These are phyloP conservation scores for Calocybe gangraenosa DNA, from an alignment of 768 basidiomycete species.

Conservation along the genomic window DNA sequence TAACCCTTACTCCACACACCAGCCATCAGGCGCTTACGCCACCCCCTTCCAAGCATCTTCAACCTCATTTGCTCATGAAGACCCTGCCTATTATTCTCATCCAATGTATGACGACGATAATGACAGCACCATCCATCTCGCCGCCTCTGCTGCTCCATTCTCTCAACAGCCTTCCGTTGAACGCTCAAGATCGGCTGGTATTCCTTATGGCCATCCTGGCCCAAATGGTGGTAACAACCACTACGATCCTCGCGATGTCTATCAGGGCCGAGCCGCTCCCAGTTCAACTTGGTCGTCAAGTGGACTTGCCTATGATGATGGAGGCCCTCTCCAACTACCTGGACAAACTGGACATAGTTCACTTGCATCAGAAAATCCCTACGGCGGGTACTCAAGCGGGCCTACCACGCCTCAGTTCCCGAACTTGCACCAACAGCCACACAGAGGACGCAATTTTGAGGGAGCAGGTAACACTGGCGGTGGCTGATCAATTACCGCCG, in stretches of 20 bases:
- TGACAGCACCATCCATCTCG: conserved; percentile 58
- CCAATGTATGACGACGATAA: conserved; percentile 62
- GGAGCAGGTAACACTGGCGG: conserved; percentile 23
- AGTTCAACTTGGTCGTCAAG: conserved; percentile 18
- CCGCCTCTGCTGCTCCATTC: conserved; percentile 56
- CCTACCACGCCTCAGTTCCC: conserved; percentile 13
- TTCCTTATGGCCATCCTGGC: conserved; percentile 14
- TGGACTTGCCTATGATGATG: conserved; percentile 27
- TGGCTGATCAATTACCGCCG: conserved; percentile 17
- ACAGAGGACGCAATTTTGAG: conserved; percentile 26
- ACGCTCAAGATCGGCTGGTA: conserved; percentile 20
- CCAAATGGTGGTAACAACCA: conserved; percentile 22
- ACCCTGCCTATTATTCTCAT: conserved; percentile 38
- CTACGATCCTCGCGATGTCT: conserved; percentile 52
- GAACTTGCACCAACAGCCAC: conserved; percentile 15
- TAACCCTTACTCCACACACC: conserved; percentile 59
- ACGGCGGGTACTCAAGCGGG: conserved; percentile 18
- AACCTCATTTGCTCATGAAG: conserved; percentile 50
- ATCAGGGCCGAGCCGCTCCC: conserved; percentile 45
- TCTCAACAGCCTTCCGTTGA: conserved; percentile 38
- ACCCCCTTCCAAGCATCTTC: conserved; percentile 58
- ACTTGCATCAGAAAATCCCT: conserved; percentile 11
- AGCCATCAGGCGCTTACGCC: conserved; percentile 40
- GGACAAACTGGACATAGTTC: conserved; percentile 5
- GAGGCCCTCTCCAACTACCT: conserved; percentile 3